A percentile compares a stretch with the other conserved stretches of the same genome.
These are phyloP conservation scores for Boletus sp. DNA, from an alignment of 768 basidiomycete genomes.

Conservation along the genomic window DNA sequence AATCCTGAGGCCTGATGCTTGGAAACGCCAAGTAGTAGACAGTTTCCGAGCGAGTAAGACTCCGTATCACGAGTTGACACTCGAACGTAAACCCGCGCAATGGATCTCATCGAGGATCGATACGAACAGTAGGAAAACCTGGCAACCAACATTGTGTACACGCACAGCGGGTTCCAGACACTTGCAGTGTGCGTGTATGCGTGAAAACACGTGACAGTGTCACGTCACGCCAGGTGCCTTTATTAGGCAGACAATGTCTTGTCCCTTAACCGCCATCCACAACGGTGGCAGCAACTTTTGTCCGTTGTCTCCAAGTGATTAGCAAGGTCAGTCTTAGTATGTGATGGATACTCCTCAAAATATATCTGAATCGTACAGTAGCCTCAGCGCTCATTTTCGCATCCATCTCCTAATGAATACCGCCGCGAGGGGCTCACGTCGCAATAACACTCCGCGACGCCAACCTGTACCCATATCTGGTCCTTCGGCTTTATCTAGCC, in stretches of 20 bases:
- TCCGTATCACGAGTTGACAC: neutral
- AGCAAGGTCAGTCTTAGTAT: slow-evolving; percentile 5
- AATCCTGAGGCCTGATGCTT: too few relatives aligned
- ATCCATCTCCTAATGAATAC: slow-evolving; percentile 19
- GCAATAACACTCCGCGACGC: slow-evolving; percentile 26
- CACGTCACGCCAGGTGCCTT: slow-evolving; percentile 8
- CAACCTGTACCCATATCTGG: slow-evolving; percentile 14
- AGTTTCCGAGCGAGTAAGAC: neutral
- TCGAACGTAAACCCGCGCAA: neutral
- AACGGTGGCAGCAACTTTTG: neutral
- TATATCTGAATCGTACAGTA: neutral
- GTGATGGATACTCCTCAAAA: neutral
- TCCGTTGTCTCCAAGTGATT: neutral
- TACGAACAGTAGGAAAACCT: neutral
- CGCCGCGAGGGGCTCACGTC: slow-evolving; percentile 24
- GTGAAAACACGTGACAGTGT: slow-evolving; percentile 13
- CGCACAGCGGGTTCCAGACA: too few relatives aligned
- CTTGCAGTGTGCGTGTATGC: too few relatives aligned
- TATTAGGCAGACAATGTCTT: slow-evolving; percentile 9
- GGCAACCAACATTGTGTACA: neutral
- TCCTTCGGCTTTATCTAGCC: slow-evolving; percentile 13
- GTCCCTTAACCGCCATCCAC: slow-evolving; percentile 8
- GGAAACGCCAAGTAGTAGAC: neutral
- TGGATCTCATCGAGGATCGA: neutral
- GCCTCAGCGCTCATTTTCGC: neutral